Evolutionary conservation across 331 rosid species (phyloP), one percentile per base, ranked within the genome.

Genomic region (Malus hybrid): DNA sequence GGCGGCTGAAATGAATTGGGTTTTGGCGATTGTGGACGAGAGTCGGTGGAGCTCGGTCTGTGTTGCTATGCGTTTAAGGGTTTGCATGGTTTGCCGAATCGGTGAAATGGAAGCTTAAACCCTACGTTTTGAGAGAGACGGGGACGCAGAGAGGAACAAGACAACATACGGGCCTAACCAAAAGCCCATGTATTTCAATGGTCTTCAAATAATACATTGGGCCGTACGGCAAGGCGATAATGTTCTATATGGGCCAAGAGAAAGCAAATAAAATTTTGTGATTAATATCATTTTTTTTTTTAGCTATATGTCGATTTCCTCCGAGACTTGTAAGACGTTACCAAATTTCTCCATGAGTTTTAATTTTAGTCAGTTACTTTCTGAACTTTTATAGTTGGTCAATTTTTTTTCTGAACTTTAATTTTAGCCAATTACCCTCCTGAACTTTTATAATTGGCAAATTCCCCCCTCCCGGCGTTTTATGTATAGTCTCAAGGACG

Each of bases 61-160:
- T 5, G 69, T 36, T 65, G 77, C 77, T 67, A 85, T 75, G 76
- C 78, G 78, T 55, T 77, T 82, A 75, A 90, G 84, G 66, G 79
- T 57, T 29, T 86, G 85, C 98, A 90, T 89, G 26, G 33, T 66
- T 32, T 20, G 1, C 5, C 12, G 20, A 56, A 3, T 46, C 18
- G 33, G 20, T 50, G 28, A 46, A 63, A 36, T 14, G 32, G 15
- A 74, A 44, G 71, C 71, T 74, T 29, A 48, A 74, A 63, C 63
- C 78, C 71, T 63, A 9, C 5, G 6, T 10, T 46, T 20, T 6
- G 60, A 44, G 16, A 44, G 30, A 13, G 11, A 7, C n/a, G 5
- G 22, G 6, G 22, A 65, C 18, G 50, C 42, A 3, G 50, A 32
- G 50, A 32, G 26, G 70, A 64, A 50, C 30, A 70, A 28, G 26